phyloP scores from a whole-genome alignment of 2,329 filamentous ascomycete genomes.

The Metarhizium rileyi region DNA sequence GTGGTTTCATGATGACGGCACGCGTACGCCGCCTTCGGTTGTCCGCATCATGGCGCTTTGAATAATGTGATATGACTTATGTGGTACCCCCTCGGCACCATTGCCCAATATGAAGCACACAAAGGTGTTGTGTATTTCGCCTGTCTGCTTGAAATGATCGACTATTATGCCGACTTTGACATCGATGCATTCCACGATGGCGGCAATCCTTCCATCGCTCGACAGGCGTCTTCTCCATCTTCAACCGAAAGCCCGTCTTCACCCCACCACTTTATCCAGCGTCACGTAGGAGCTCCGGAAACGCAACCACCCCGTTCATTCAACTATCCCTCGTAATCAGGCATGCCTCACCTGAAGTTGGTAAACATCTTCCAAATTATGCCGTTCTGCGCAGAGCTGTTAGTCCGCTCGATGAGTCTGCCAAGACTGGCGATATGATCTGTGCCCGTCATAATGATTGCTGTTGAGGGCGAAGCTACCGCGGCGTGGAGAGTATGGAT shows the following conservation, averaged over 20 bases:
- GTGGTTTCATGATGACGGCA: conserved; percentile 35
- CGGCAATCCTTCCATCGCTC: conserved; percentile 53
- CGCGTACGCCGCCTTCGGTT: conserved; percentile 39
- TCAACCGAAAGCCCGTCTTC: conserved; percentile 36
- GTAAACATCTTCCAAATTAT: neutral
- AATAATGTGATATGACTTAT: conserved; percentile 49
- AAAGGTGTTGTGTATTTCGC: conserved; percentile 54
- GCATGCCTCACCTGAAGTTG: conserved; percentile 40
- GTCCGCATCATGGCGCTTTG: conserved; percentile 40
- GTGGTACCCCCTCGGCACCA: conserved; percentile 48
- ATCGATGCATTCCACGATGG: conserved; percentile 55
- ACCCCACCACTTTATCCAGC: conserved; percentile 45
- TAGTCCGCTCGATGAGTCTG: conserved; percentile 42
- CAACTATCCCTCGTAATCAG: conserved; percentile 54
- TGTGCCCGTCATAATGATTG: conserved; percentile 51
- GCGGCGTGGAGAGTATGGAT: conserved; percentile 55
- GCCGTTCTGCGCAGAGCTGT: conserved; percentile 13
- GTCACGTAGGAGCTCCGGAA: conserved; percentile 49
- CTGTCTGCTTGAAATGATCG: conserved; percentile 42
- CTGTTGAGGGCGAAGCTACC: conserved; percentile 52
- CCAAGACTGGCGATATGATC: conserved; percentile 50
- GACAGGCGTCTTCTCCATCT: conserved; percentile 36
- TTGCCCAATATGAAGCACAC: conserved; percentile 56
- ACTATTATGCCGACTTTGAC: conserved; percentile 49
- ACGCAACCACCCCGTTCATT: conserved; percentile 48